Percentiles rank a stretch among this genome's conserved stretches.
These are phyloP conservation scores for Sarcomyxa edulis DNA, from an alignment of 768 basidiomycete genomes.

Conservation along the genomic window DNA sequence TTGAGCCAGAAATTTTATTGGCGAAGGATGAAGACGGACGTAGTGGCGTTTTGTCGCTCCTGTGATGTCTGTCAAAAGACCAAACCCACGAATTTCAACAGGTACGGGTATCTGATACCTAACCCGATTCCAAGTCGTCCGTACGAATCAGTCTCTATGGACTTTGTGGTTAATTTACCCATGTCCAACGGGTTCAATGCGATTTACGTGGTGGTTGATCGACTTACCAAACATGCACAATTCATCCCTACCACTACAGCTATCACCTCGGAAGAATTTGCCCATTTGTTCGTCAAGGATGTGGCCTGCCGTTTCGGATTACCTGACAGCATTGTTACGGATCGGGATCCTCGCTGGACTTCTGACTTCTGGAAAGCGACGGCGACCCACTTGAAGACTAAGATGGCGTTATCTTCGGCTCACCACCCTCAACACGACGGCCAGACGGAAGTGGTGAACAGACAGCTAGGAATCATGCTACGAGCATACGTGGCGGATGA, in stretches of 20 bases:
- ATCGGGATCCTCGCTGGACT: too few species aligned
- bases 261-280: slow-evolving; percentile 19
- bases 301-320: too few species aligned
- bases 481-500: slow-evolving; percentile 18
- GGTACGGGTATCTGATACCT: slow-evolving; percentile 13
- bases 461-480: slow-evolving; percentile 21
- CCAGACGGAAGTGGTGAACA: slow-evolving; percentile 24
- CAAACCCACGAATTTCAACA: slow-evolving; percentile 9
- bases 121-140: slow-evolving; percentile 14
- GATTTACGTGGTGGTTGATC: slow-evolving; percentile 17
- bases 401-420: slow-evolving; percentile 18
- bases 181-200: slow-evolving; percentile 11
- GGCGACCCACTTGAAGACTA: slow-evolving; percentile 9
- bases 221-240: slow-evolving; percentile 19
- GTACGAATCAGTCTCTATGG: slow-evolving; percentile 12
- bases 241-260: too few species aligned
- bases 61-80: slow-evolving; percentile 21
- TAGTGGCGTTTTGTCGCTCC: slow-evolving; percentile 6
- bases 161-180: too few species aligned
- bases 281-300: too few species aligned
- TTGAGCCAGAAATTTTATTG: slow-evolving; percentile 7
- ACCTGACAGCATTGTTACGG: too few species aligned
- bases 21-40: slow-evolving; percentile 7
- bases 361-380: too few species aligned
- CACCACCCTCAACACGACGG: slow-evolving; percentile 35